Conservation (phyloP, 2,329 filamentous ascomycete species). For the Aspergillus udagawae region DNA sequence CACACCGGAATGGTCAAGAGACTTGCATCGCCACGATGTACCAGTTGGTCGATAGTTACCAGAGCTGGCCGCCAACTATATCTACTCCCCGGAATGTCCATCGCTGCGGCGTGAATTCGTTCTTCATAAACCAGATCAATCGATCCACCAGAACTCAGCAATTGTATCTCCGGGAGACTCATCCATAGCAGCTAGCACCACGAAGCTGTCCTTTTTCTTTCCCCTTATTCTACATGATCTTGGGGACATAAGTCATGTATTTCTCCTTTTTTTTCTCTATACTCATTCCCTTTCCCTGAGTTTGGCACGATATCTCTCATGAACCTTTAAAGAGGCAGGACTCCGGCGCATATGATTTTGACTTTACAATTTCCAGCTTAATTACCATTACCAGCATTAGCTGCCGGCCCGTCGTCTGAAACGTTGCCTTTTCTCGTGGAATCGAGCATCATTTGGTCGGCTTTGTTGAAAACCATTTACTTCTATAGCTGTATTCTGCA, state of each 20-base stretch:
- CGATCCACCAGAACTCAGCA: background rate
- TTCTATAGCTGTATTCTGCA: background rate
- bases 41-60: conserved; percentile 31
- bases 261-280: conserved; percentile 2
- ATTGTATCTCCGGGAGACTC: background rate
- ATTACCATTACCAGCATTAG: background rate
- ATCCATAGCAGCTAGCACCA: background rate
- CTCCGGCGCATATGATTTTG: conserved; percentile 12
- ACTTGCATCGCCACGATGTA: conserved; percentile 56
- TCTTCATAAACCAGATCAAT: background rate
- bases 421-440: background rate
- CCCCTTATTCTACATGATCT: conserved; percentile 2
- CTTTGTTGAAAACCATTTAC: background rate
- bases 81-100: background rate
- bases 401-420: background rate
- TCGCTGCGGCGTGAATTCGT: background rate
- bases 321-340: conserved; percentile 16
- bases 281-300: background rate
- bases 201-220: background rate
- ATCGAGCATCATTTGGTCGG: background rate
- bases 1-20: conserved; percentile 71
- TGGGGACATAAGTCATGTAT: conserved; percentile 15
- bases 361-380: conserved; percentile 3
- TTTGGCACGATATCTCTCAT: conserved; percentile 24
- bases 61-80: background rate